Base-by-base conservation (phyloP, 495 filamentous ascomycete genomes). In the Podospora fimiseda region DNA sequence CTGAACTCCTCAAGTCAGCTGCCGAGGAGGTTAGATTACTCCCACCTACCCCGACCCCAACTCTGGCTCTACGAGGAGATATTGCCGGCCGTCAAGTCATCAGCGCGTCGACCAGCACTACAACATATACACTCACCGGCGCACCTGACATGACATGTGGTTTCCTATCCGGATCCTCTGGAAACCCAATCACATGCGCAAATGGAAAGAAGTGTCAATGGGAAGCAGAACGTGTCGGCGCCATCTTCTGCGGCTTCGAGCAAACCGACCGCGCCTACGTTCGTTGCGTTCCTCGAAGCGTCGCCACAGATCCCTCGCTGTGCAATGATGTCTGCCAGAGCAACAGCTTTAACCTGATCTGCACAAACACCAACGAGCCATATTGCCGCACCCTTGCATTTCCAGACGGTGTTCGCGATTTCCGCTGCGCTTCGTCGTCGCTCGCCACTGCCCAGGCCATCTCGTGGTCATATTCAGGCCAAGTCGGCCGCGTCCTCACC, bases 301-400 rank as follows among this genome's bases (percentile, higher is more conserved):
- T 16, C 4, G 51, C 51, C 30, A 6, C 30, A 41, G 18, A 53
- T 21, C n/a, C 51, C 11, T 8, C 30, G 4, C 21, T 20, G 23
- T 53, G 51, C 51, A 47, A 53, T 43, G 51, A 53, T 23, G 33
- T 47, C 27, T 53, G 51, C 43, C 51, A 53, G 33, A 46, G 24
- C 33, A 53, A 53, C 43, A n/a, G 23, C 8, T 53, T 19, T 43
- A 53, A 53, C 43, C 51, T 53, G 14, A 41, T 53, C 41, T 53
- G 51, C 51, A 53, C 51, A 14, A 36, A 53, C 18, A 39, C 51
- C 15, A 36, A 41, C 1, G 43, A 40, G 9, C 51, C 51, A 9
- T 53, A 46, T 22, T 53, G 51, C 43, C 42, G 51, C 19, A 53
- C 51, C 8, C 47, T 39, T 20, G 51, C 51, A 2, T 53, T 46